A percentile compares a stretch with the other conserved stretches of the same genome.
Conservation (phyloP, 2,329 filamentous ascomycete genomes). For the Colletotrichum phormii region DNA sequence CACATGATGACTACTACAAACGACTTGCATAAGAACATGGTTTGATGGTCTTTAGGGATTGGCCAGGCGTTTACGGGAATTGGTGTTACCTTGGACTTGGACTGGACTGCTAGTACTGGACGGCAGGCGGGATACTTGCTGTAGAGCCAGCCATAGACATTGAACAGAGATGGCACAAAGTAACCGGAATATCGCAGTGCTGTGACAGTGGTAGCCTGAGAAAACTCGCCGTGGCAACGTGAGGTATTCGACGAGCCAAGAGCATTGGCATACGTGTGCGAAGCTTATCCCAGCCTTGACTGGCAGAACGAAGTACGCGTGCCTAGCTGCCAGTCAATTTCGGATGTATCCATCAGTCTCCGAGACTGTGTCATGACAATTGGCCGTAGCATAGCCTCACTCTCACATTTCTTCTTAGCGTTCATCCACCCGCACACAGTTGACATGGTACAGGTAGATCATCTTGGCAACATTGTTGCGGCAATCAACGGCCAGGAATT, state of each 20-base stretch:
- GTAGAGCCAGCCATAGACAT: neutral
- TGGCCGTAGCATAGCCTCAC: neutral
- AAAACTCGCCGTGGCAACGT: too few relatives aligned
- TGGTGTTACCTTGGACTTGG: neutral
- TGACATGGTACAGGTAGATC: neutral
- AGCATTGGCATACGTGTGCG: neutral
- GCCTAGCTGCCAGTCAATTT: neutral
- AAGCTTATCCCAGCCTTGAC: neutral
- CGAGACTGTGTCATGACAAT: neutral
- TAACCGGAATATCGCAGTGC: neutral
- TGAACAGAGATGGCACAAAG: too few relatives aligned
- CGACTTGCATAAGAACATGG: constrained; percentile 1
- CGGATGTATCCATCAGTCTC: neutral
- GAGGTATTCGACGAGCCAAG: neutral
- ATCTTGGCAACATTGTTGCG: neutral
- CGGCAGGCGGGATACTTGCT: constrained; percentile 7
- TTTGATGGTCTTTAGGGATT: neutral
- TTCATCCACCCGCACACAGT: neutral
- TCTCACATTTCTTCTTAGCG: neutral
- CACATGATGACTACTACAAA: neutral
- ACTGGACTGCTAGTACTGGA: neutral
- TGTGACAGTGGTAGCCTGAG: neutral
- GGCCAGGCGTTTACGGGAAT: constrained; percentile 18
- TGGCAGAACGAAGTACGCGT: too few relatives aligned
- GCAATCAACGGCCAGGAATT: neutral